Conservation (phyloP, 495 filamentous ascomycete species). For the Lasiosphaeriaceae sp. region DNA sequence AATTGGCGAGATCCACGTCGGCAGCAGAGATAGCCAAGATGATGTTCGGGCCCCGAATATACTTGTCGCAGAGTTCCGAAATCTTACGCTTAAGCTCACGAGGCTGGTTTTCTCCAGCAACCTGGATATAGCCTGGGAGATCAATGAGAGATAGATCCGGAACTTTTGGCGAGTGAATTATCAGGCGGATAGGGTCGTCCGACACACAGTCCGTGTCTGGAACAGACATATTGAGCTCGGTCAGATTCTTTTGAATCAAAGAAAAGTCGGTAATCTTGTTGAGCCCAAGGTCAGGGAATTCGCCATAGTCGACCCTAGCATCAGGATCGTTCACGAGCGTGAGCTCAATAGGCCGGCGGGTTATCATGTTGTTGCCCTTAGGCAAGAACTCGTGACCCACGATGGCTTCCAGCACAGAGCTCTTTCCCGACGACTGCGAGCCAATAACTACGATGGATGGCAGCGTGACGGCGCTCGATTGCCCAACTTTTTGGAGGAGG, state of each 20-base stretch:
- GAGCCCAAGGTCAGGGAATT: constrained; percentile 89
- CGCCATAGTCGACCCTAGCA: constrained; percentile 85
- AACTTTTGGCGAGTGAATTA: constrained; percentile 91
- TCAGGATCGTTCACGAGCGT: constrained; percentile 95
- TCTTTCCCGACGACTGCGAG: constrained; percentile 97
- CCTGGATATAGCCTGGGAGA: constrained; percentile 95
- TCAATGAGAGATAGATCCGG: constrained; percentile 96
- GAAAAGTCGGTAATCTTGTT: constrained; percentile 92
- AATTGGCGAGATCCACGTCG: constrained; percentile 96
- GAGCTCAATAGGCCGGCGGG: constrained; percentile 90
- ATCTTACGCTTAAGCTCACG: constrained; percentile 93
- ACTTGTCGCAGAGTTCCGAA: constrained; percentile 93
- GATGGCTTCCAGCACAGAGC: constrained; percentile 94
- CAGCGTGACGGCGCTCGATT: constrained; percentile 79
- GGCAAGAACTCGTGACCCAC: constrained; percentile 97
- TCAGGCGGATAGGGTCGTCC: constrained; percentile 93
- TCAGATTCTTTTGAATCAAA: constrained; percentile 87
- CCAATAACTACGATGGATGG: constrained; percentile 98
- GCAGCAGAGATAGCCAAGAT: constrained; percentile 97
- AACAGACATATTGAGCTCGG: constrained; percentile 91
- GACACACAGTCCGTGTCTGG: constrained; percentile 86
- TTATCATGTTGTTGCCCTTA: constrained; percentile 98
- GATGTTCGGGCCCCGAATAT: constrained; percentile 93
- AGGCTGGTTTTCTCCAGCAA: constrained; percentile 86
- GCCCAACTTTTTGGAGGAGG: constrained; percentile 84